Evolutionary conservation across 1,284 basidiomycete species (phyloP).

Genomic region (Papiliotrema nemorosa): DNA sequence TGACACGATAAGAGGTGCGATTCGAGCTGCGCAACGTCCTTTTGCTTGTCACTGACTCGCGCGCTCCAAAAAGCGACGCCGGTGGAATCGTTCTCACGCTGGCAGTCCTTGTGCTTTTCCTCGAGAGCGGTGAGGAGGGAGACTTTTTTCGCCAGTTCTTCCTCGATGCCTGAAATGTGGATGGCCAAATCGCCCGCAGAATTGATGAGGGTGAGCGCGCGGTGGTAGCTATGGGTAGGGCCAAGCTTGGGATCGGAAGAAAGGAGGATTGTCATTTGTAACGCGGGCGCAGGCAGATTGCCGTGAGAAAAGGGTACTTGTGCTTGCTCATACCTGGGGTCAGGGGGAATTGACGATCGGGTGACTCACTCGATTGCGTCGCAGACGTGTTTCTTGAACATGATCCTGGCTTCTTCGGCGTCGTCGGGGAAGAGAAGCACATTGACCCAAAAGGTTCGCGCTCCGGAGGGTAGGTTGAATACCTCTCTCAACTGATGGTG

Average conservation of each 20-base stretch:
- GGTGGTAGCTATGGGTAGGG: slow-evolving; percentile 41
- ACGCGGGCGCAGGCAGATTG: slow-evolving; percentile 33
- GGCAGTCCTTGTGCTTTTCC: slow-evolving; percentile 26
- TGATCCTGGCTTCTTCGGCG: slow-evolving; percentile 36
- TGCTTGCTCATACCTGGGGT: slow-evolving; percentile 41
- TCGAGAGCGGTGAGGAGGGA: slow-evolving; percentile 38
- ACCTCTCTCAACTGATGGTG: slow-evolving; percentile 35
- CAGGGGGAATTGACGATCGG: neutral
- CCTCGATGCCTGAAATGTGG: slow-evolving; percentile 24
- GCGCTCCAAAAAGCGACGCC: slow-evolving; percentile 38
- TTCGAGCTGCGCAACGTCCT: slow-evolving; percentile 23
- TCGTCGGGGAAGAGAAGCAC: slow-evolving; percentile 46
- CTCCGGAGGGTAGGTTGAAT: slow-evolving; percentile 45
- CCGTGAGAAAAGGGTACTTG: slow-evolving; percentile 35
- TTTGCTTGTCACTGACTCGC: slow-evolving; percentile 36
- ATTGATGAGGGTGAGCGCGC: slow-evolving; percentile 27
- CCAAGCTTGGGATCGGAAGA: slow-evolving; percentile 44
- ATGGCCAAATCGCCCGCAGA: slow-evolving; percentile 23
- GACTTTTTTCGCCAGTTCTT: slow-evolving; percentile 27
- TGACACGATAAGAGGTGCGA: slow-evolving; percentile 19
- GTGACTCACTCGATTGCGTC: slow-evolving; percentile 44
- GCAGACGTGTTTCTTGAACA: slow-evolving; percentile 50
- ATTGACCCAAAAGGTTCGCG: slow-evolving; percentile 45
- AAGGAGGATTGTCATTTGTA: slow-evolving; percentile 46
- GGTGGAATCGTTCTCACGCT: slow-evolving; percentile 24